Evolutionary conservation across 1,139 yeast species (phyloP).

Genomic region (Kodamaea fungicola): DNA sequence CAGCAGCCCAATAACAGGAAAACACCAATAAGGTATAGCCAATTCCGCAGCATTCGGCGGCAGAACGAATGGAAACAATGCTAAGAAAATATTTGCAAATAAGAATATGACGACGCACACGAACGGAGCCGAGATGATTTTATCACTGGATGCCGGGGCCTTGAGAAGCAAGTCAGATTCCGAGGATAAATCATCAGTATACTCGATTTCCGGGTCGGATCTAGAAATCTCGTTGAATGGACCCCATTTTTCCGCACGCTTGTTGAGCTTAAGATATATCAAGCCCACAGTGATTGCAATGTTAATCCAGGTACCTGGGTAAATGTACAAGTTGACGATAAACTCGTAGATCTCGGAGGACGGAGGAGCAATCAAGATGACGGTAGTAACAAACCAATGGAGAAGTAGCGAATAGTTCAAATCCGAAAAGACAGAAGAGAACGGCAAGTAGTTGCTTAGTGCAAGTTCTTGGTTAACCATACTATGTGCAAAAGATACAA

Average conservation of each 20-base stretch:
- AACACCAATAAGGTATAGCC: conserved; percentile 52
- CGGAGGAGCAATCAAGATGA: conserved; percentile 45
- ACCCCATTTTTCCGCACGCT: conserved; percentile 31
- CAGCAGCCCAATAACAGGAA: conserved; percentile 52
- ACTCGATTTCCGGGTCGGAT: conserved; percentile 5
- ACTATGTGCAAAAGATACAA: conserved; percentile 76
- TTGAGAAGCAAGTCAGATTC: conserved; percentile 5
- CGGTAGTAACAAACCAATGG: conserved; percentile 48
- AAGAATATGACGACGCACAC: conserved; percentile 37
- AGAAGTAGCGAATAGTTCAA: conserved; percentile 42
- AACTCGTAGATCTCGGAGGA: conserved; percentile 46
- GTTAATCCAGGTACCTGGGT: conserved; percentile 53
- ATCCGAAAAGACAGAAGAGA: conserved; percentile 53
- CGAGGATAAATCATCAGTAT: conserved; percentile 5
- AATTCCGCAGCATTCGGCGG: conserved; percentile 36
- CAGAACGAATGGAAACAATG: conserved; percentile 55
- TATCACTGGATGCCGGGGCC: conserved; percentile 3
- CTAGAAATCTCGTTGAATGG: conserved; percentile 16
- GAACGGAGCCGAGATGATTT: conserved; percentile 26
- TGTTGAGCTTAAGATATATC: conserved; percentile 34
- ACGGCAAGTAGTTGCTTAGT: conserved; percentile 69
- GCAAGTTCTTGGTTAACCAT: conserved; percentile 75
- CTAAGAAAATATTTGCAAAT: conserved; percentile 49
- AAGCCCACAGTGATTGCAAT: conserved; percentile 40
- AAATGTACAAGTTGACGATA: conserved; percentile 46